Evolutionary conservation across 2,329 filamentous ascomycete species (phyloP), one percentile per base, ranked within the genome.

Genomic region (Lachnum nothofagi): DNA sequence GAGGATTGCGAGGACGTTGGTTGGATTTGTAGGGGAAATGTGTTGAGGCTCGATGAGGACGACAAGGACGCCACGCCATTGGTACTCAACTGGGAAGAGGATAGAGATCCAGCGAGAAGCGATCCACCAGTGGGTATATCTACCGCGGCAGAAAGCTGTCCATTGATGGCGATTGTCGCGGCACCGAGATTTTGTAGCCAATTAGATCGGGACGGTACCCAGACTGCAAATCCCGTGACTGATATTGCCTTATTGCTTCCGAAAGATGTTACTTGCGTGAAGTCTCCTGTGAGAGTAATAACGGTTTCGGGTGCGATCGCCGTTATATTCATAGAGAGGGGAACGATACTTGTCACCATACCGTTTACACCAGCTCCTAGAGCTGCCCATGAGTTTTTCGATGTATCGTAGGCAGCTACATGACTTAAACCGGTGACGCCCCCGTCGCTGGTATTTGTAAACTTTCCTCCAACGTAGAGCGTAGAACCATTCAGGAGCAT

Each of bases 281-380:
- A 98, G 51, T 81, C 75, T 5, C 93, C 93, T 42, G 83, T 91
- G 51, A 98, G 73, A 1, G 85, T 82, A 54, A 97, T 77, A 19
- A 86, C 88, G 10, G 79, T 78, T 65, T 95, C 88, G 0, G 82
- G 78, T 16, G 75, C 74, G 31, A 79, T 76, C 17, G 71, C 71
- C 0, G 85, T 91, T 24, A 94, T 69, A 65, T 96, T 97, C 63
- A 97, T 72, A 12, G 78, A 76, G 60, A 97, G 75, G 0, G 87
- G 80, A 16, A 94, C 85, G 47, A 96, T 81, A 43, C 79, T 77
- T 44, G 75, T 72, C 14, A 97, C 91, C 5, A 74, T 73, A 17
- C 91, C 93, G 62, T 95, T 81, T 25, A 98, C 84, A 51, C 93
- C 93, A 27, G 84, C 86, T 35, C 93, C 93, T 5, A 98, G 76